Evolutionary conservation across 768 basidiomycete genomes (phyloP), one percentile per base, ranked within the genome.

Genomic region (Leccinum truebloodii): DNA sequence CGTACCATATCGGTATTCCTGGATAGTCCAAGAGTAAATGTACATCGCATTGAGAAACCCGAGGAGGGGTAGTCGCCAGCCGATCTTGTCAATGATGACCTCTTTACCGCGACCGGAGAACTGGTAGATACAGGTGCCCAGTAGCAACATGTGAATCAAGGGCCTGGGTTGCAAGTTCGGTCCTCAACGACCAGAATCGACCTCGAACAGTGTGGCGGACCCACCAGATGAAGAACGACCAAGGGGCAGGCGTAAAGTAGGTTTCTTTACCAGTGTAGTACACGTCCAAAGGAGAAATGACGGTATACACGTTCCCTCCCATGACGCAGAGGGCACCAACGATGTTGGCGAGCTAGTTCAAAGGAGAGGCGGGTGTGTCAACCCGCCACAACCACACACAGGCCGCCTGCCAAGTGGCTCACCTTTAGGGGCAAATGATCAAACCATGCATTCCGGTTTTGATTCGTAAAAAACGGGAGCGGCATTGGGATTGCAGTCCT

Each of bases 11-110:
- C 73, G 69, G 65, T 85, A 86, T 67, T 86, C 81, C 55, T 79
- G 73, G 35, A 73, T 73, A 18, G 80, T 77, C 85, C 84, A 86
- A 37, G 86, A 75, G 72, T 81, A 85, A 62, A 88, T 78, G 74
- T 85, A 87, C 74, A 86, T 79, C 9, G 83, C 78, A 72, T 87
- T 89, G 68, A 89, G 78, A 58, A 89, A 72, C 37, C 77, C 84
- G 60, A 90, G 78, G 30, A 89, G 76, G 14, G 85, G 82, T 65
- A 90, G 81, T 18, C 84, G 75, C 85, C 86, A 90, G n/a, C 78
- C 77, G 60, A 90, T 81, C 48, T 82, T 83, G 55, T 88, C 85
- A 54, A 89, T 75, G 59, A 88, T 79, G 70, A 84, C 73, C 49
- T 77, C 75, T 69, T 85, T 85, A 20, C 86, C 86, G 30, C 73